Conservation (phyloP, 2,329 filamentous ascomycete species). For the Paecilomyces variotii region DNA sequence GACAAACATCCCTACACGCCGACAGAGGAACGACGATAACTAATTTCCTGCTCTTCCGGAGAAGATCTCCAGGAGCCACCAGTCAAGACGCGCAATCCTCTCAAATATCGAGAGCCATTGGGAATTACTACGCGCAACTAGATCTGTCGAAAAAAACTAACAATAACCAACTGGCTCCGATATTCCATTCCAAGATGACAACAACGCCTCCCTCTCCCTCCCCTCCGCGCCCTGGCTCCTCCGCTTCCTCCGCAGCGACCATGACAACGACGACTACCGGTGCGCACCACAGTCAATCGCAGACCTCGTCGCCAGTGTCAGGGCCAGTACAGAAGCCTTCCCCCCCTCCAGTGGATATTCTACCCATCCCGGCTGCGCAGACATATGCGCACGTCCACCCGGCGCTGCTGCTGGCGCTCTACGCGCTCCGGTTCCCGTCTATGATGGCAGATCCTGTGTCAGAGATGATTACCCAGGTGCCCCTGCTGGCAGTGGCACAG, state of each 20-base stretch:
- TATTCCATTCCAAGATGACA: slow-evolving; percentile 4
- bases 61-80: background rate
- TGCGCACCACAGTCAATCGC: slow-evolving; percentile 6
- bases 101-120: background rate
- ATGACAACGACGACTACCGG: slow-evolving; percentile 11
- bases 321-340: slow-evolving; percentile 12
- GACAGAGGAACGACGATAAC: background rate
- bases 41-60: background rate
- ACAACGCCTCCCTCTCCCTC: slow-evolving; percentile 6
- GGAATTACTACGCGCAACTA: background rate
- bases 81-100: background rate
- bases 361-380: slow-evolving; percentile 41
- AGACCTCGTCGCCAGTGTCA: slow-evolving; percentile 7
- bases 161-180: background rate
- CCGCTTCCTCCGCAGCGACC: slow-evolving; percentile 1
- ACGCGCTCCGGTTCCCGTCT: slow-evolving; percentile 54
- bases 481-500: slow-evolving; percentile 59
- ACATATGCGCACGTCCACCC: slow-evolving; percentile 61
- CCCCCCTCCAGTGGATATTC: slow-evolving; percentile 38
- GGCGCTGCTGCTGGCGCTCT: slow-evolving; percentile 55
- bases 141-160: background rate
- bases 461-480: slow-evolving; percentile 54
- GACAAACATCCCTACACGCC: background rate
- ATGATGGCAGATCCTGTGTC: slow-evolving; percentile 64
- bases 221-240: slow-evolving; percentile 1